Base-by-base conservation (phyloP, 352 stramenopile genomes). In the Phytophthora melonis region DNA sequence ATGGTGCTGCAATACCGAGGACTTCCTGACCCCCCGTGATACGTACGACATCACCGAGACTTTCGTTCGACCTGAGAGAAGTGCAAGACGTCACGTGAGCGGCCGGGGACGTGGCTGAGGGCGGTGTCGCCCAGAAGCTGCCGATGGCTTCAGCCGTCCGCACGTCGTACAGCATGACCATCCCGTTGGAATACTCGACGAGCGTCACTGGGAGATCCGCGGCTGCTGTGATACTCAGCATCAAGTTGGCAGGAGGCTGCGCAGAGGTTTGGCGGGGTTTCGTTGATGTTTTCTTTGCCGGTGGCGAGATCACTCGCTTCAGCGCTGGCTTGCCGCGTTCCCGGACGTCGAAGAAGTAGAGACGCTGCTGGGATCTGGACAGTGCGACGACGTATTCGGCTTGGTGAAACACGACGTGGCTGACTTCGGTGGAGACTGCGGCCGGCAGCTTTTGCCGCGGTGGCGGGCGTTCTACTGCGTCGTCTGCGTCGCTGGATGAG, bases 181-280 rank as follows among this genome's bases (percentile, higher is more conserved):
- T 81, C 6, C 84, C 84, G 27, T 75, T 89, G 36, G 82, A 91
- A 58, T 78, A 90, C 18, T 70, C 63, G 6, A 91, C 50, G 0
- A 88, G 62, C 2, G 58, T 77, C 18, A 91, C 11, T 2, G 82
- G 84, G 14, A 91, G 11, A 47, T 82, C 75, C 47, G 87, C 47
- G 3, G 52, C 30, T 8, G 49, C 2, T 16, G 65, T 70, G 13
- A 90, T 27, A 13, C 49, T 68, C 3, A 56, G 36, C 21, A 87
- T 76, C 11, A 60, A 62, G 16, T 66, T 43, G 49, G 32, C 39
- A 25, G 23, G 23, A 27, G 63, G 60, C 21, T 69, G 58, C 4
- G 43, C 34, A 34, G 57, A 47, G 8, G 53, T n/a, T 25, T 66
- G 39, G 11, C 21, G 27, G 4, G 45, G 39, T 30, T 27, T 77